These are phyloP conservation scores for Curvularia sp. DNA, from an alignment of 2,329 filamentous ascomycete species.

Conservation along the genomic window DNA sequence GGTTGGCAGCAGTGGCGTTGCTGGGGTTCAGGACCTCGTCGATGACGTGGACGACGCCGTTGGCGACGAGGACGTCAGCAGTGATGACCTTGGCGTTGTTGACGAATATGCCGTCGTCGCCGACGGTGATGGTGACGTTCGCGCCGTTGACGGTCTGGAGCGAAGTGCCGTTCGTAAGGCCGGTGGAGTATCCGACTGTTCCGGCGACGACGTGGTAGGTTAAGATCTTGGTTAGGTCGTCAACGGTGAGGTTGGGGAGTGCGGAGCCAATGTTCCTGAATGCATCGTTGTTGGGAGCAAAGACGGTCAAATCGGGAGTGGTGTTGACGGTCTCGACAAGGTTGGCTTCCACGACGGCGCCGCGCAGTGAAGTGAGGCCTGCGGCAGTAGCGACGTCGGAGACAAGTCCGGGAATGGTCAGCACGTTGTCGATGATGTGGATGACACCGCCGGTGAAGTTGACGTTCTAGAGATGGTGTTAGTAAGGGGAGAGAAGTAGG, in stretches of 20 bases:
- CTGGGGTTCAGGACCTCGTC: conserved; percentile 66
- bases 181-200: conserved; percentile 61
- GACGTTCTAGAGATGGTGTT: conserved; percentile 44
- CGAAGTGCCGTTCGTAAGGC: conserved; percentile 52
- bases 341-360: conserved; percentile 51
- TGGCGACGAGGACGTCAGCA: conserved; percentile 54
- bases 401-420: conserved; percentile 50
- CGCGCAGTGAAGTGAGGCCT: conserved; percentile 52
- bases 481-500: background rate
- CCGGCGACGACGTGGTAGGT: conserved; percentile 70
- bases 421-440: conserved; percentile 56
- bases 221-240: conserved; percentile 62
- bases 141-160: conserved; percentile 50
- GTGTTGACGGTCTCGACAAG: conserved; percentile 53
- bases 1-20: conserved; percentile 56
- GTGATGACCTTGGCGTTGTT: conserved; percentile 54
- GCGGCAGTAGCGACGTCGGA: conserved; percentile 44
- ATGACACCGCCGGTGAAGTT: conserved; percentile 57
- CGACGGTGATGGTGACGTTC: conserved; percentile 52
- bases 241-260: conserved; percentile 56
- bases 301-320: conserved; percentile 65
- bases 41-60: conserved; percentile 60
- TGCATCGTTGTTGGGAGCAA: conserved; percentile 68
- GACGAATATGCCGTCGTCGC: conserved; percentile 50
- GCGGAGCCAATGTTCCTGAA: conserved; percentile 65